Evolutionary conservation across 2,329 filamentous ascomycete species (phyloP).

Genomic region (Metarhizium sp.): DNA sequence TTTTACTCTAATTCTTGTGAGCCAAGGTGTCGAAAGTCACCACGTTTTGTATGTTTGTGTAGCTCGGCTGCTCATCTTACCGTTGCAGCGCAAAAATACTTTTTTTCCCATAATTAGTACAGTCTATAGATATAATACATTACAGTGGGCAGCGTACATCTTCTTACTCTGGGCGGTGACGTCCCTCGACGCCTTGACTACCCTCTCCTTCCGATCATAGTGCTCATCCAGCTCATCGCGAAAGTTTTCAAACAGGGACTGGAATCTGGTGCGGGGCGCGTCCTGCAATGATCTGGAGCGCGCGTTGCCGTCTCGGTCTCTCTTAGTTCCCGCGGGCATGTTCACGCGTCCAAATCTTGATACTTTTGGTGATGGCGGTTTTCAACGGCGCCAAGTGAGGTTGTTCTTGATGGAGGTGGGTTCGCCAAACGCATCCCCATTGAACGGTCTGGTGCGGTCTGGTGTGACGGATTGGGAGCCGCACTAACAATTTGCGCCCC

Average conservation of each 20-base stretch:
- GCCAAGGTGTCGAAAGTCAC: not conserved
- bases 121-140: fast-evolving
- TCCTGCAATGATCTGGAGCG: constrained; percentile 28
- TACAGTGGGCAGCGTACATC: constrained; percentile 52
- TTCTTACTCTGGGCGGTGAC: constrained; percentile 95
- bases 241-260: constrained; percentile 76
- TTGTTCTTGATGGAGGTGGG: no score
- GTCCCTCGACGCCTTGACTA: constrained; percentile 86
- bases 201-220: constrained; percentile 81
- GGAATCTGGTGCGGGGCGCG: constrained; percentile 36
- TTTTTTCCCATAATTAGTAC: no score
- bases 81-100: constrained; percentile 30
- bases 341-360: not conserved
- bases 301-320: constrained; percentile 41
- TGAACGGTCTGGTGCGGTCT: no score
- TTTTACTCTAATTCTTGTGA: constrained; percentile 45
- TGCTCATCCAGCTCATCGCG: constrained; percentile 86
- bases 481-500: no score
- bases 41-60: no score
- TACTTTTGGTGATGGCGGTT: no score
- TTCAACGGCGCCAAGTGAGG: no score
- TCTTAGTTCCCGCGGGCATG: constrained; percentile 38
- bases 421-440: no score
- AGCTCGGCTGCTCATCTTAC: constrained; percentile 16
- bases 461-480: no score